phyloP scores from a whole-genome alignment of 257 asterid species.

The Eustoma russellianum region DNA sequence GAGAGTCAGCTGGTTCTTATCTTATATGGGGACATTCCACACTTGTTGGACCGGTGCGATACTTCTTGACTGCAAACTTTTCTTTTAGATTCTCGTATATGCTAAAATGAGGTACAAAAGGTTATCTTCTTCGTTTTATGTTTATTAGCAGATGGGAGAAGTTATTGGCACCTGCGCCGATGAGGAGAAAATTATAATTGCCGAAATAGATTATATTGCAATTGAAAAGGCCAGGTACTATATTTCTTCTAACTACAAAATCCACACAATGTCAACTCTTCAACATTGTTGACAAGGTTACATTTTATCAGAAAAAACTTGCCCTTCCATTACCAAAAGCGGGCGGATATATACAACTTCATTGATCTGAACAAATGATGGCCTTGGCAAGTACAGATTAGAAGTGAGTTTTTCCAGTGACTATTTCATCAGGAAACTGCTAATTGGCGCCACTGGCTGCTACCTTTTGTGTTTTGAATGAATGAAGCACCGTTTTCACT shows the following conservation, averaged over 20 bases:
- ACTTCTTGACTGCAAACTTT: not conserved
- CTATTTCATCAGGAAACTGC: no score
- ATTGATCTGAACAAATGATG: slow-evolving; percentile 6
- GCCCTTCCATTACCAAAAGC: slow-evolving; percentile 29
- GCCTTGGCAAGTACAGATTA: no score
- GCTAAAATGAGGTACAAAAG: no score
- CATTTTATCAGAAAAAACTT: slow-evolving; percentile 15
- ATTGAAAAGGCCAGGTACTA: slow-evolving; percentile 17
- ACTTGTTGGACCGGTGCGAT: slow-evolving; percentile 34
- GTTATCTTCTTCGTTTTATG: not conserved
- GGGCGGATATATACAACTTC: slow-evolving; percentile 22
- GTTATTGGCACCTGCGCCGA: slow-evolving; percentile 28
- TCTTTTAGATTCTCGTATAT: no score
- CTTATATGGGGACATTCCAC: slow-evolving; percentile 36
- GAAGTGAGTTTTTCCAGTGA: no score
- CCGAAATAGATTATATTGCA: slow-evolving; percentile 24
- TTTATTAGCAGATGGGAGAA: slow-evolving; percentile 28
- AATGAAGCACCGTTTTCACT: no score
- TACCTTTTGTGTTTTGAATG: no score
- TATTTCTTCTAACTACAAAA: not conserved
- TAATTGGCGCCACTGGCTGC: no score
- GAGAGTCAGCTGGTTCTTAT: slow-evolving; percentile 32
- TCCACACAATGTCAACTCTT: not conserved
- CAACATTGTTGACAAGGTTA: not conserved
- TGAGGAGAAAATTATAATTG: slow-evolving; percentile 21